These are phyloP conservation scores for Hepatocystis sp. DNA, from an alignment of 169 alveolate species.

Conservation along the genomic window DNA sequence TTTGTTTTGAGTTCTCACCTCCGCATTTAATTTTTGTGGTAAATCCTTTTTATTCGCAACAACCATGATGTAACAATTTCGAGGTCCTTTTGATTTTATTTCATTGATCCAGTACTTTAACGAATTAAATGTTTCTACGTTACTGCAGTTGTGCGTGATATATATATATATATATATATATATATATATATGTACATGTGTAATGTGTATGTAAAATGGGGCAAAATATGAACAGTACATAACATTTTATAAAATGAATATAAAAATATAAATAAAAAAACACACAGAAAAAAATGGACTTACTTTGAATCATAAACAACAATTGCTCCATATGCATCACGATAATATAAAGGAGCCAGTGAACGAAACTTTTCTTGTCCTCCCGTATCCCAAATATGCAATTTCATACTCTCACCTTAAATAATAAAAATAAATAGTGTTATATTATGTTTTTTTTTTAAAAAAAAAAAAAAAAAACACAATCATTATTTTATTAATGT, in stretches of 20 bases:
- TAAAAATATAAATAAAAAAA: neutral
- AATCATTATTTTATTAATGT: too few species aligned
- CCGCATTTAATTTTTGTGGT: constrained; percentile 67
- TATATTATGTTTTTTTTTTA: too few species aligned
- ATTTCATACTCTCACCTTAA: constrained; percentile 83
- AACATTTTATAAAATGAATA: neutral
- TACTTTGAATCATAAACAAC: constrained; percentile 90
- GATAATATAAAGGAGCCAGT: constrained; percentile 91
- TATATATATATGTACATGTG: neutral
- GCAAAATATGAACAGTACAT: neutral
- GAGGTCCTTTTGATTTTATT: constrained; percentile 82
- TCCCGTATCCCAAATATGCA: constrained; percentile 96
- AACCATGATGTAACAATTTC: constrained; percentile 80
- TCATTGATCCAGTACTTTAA: constrained; percentile 83
- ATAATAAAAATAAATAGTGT: neutral
- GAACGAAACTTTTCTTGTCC: constrained; percentile 93
- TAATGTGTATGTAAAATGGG: neutral
- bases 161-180: neutral
- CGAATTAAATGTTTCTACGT: constrained; percentile 78
- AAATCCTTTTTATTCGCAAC: constrained; percentile 86
- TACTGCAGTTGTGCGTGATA: constrained; percentile 15
- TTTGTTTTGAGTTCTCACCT: constrained; percentile 22
- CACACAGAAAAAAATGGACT: constrained; percentile 9
- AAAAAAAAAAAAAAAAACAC: too few species aligned
- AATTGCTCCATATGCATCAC: constrained; percentile 93